A percentile compares a stretch with the other conserved stretches of the same genome.
Conservation (phyloP, 2,329 filamentous ascomycete genomes). For the Botrytis fabae region DNA sequence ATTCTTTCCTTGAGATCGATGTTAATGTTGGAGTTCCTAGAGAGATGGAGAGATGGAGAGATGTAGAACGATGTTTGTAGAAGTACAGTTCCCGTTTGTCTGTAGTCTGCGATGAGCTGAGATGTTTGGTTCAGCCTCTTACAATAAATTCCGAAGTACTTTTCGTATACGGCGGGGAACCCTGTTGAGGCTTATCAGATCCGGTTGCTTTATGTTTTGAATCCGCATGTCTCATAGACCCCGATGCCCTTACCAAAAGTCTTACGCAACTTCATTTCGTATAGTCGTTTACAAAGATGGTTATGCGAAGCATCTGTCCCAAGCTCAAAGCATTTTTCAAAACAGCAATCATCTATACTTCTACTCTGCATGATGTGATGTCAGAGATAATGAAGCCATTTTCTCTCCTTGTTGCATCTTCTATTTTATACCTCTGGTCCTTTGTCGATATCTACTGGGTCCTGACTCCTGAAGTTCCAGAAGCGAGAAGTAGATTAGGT, state of each 20-base stretch:
- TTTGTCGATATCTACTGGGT: background rate
- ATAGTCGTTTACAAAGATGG: background rate
- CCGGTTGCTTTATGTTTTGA: background rate
- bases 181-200: background rate
- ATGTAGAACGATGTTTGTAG: background rate
- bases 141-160: background rate
- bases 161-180: background rate
- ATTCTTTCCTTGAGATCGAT: background rate
- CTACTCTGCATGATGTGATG: background rate
- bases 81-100: background rate
- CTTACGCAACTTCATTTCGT: background rate
- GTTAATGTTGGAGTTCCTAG: background rate
- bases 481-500: background rate
- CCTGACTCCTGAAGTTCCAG: background rate
- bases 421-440: background rate
- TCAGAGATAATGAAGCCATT: too few species aligned
- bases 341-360: background rate
- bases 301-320: background rate
- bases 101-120: background rate
- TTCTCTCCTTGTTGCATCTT: background rate
- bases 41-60: background rate
- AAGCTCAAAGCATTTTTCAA: background rate
- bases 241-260: background rate
- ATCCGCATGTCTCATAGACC: background rate
- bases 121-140: background rate